Conservation (phyloP, 192 early-diverging fungal species). For the Entomortierella chlamydospora region DNA sequence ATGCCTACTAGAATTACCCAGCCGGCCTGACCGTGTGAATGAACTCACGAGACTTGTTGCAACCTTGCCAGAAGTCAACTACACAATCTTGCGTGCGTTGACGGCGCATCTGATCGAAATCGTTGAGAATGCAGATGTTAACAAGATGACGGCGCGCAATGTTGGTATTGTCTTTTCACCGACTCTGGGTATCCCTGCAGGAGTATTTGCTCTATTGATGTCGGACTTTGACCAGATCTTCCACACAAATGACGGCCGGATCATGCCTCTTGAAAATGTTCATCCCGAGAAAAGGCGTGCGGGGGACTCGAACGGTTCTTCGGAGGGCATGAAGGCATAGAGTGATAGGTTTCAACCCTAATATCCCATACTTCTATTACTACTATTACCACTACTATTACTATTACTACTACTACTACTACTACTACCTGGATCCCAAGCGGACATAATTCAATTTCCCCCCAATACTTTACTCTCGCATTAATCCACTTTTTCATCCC, state of each 20-base stretch:
- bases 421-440: too few relatives aligned
- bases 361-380: too few relatives aligned
- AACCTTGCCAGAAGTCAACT: conserved; percentile 87
- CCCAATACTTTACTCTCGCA: not conserved
- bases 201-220: conserved; percentile 94
- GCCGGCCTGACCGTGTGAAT: conserved; percentile 82
- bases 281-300: not conserved
- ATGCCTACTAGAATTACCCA: conserved; percentile 78
- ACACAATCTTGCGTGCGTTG: conserved; percentile 87
- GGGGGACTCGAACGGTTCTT: not conserved
- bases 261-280: conserved; percentile 49
- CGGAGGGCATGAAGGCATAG: not conserved
- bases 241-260: conserved; percentile 75
- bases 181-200: conserved; percentile 92
- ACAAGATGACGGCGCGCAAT: conserved; percentile 97
- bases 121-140: conserved; percentile 83
- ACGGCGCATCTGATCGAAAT: conserved; percentile 92
- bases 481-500: too few relatives aligned
- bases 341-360: not conserved
- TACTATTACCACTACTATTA: too few relatives aligned
- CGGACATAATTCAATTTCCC: too few relatives aligned
- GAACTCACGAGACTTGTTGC: conserved; percentile 86
- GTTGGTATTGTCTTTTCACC: conserved; percentile 97
- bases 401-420: too few relatives aligned
- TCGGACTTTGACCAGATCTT: conserved; percentile 90